A percentile compares a stretch with the other conserved stretches of the same genome.
phyloP scores from a whole-genome alignment of 768 basidiomycete genomes.

The Suillus subalutaceus region DNA sequence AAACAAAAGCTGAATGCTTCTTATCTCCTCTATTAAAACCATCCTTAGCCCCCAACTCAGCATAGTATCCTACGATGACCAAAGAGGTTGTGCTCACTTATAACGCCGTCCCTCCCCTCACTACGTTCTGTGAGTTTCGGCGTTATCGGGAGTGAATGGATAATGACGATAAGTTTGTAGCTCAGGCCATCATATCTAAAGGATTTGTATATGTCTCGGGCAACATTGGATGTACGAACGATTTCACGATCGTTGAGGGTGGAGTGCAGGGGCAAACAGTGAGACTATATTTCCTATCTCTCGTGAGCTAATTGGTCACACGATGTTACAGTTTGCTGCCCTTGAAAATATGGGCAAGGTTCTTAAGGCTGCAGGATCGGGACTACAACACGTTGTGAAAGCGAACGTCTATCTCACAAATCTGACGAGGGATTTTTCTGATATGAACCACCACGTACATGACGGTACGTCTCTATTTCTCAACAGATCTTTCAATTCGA shows the following conservation, averaged over 20 bases:
- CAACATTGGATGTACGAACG: conserved; percentile 37
- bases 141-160: too few species aligned
- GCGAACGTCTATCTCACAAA: conserved; percentile 43
- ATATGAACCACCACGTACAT: conserved; percentile 44
- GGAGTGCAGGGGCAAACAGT: conserved; percentile 43
- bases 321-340: conserved; percentile 33
- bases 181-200: conserved; percentile 40
- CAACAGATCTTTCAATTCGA: neutral
- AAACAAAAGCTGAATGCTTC: neutral
- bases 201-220: conserved; percentile 44
- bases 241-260: conserved; percentile 37
- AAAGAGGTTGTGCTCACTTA: conserved; percentile 32
- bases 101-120: conserved; percentile 38
- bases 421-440: conserved; percentile 38
- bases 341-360: conserved; percentile 42
- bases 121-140: conserved; percentile 34
- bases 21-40: neutral
- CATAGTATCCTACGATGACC: conserved; percentile 23
- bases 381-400: conserved; percentile 42
- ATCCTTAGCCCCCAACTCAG: neutral
- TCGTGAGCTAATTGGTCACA: conserved; percentile 1
- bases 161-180: conserved; percentile 19
- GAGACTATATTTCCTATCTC: conserved; percentile 13
- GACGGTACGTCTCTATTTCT: conserved; percentile 26
- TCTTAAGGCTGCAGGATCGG: conserved; percentile 41